Conservation (phyloP, 768 basidiomycete genomes). For the Leccinum subtestaceum region DNA sequence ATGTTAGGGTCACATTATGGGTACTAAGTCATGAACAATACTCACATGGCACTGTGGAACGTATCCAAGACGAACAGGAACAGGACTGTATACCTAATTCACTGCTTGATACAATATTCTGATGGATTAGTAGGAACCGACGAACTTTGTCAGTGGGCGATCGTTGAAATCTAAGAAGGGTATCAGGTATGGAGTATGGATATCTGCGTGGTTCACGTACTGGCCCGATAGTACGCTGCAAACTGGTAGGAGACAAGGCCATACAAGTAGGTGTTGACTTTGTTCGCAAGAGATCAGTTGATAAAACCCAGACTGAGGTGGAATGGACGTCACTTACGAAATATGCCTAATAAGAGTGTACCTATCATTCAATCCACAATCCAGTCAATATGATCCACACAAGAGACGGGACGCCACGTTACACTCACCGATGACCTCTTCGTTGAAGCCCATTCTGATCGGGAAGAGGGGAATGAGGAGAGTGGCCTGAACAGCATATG, state of each 20-base stretch:
- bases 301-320: background rate
- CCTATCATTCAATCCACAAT: background rate
- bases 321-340: background rate
- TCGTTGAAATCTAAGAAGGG: slow-evolving; percentile 16
- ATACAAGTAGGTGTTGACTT: slow-evolving; percentile 35
- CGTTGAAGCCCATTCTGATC: background rate
- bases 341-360: background rate
- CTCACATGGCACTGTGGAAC: slow-evolving; percentile 18
- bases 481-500: background rate
- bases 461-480: background rate
- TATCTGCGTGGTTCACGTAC: background rate
- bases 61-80: slow-evolving; percentile 20
- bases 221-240: slow-evolving; percentile 34
- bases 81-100: slow-evolving; percentile 15
- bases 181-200: background rate
- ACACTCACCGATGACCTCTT: background rate
- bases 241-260: slow-evolving; percentile 45
- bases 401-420: background rate
- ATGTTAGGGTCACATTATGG: background rate
- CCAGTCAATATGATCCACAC: background rate
- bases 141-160: slow-evolving; percentile 7
- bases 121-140: background rate
- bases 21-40: background rate
- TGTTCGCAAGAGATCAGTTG: background rate
- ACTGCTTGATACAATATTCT: background rate